Base-by-base conservation (phyloP, 495 filamentous ascomycete genomes). In the Cercophora scortea region DNA sequence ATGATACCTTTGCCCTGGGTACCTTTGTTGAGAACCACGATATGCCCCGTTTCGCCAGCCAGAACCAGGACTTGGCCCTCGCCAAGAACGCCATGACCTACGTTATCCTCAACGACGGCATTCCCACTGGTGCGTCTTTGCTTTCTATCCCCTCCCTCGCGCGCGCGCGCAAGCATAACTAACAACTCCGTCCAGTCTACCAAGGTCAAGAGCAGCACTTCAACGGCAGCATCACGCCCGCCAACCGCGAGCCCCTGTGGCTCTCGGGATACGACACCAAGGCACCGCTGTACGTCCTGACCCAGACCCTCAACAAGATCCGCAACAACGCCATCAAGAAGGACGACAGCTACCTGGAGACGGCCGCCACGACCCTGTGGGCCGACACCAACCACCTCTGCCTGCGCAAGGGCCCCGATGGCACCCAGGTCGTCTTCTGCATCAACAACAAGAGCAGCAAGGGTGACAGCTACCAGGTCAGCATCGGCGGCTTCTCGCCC, bases 1-100 rank as follows among this genome's bases (percentile, higher is more conserved):
- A 53, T 35, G 41, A 46, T 6, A 54, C 55, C 42, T 64, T 38
- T 6, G 33, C 19, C 5, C 32, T 44, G 8, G 85, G 85, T 38
- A 80, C 71, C 11, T 90, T 90, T 63, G 50, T 79, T 11, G 86
- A 89, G 55, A 90, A 90, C 57, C 86, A 90, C 59, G 86, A 90
- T 61, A 75, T 79, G 25, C 69, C 80, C 1, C 77, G 85, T 4
- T 85, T 86, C 65, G 67, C 83, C 9, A 80, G 71, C 35, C 49
- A 59, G 40, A 78, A 71, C 40, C 59, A 62, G 5, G 79, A 82
- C 57, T 69, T 72, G 44, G 66, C 79, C 7, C 74, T 82, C 1
- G 75, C 82, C 32, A 83, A 84, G 64, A 89, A 89, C 56, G 81
- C 74, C 7, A 78, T 87, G 45, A 73, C 83, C 0, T 87, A 81